A percentile compares a stretch with the other conserved stretches of the same genome.
These are phyloP conservation scores for Ustilago shanxiensis DNA, from an alignment of 1,284 basidiomycete genomes.

Conservation along the genomic window DNA sequence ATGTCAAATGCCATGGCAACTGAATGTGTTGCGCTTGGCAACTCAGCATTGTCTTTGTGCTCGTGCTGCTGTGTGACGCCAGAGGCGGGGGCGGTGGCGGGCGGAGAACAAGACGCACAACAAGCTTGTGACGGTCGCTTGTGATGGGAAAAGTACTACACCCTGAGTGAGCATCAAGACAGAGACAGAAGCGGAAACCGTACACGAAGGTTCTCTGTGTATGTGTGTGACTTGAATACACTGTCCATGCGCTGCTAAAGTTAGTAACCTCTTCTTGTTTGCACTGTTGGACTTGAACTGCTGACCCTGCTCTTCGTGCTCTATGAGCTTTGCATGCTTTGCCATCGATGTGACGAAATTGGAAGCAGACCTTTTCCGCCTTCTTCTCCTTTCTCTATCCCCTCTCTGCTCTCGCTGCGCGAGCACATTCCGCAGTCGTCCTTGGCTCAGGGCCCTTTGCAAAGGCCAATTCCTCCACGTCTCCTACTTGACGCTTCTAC, in stretches of 20 bases:
- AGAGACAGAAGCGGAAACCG: no score
- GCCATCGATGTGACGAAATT: constrained; percentile 23
- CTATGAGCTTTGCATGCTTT: not conserved
- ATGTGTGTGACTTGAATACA: no score
- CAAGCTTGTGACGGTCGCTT: not conserved
- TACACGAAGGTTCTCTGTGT: not conserved
- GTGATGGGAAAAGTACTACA: no score
- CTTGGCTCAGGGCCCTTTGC: not conserved
- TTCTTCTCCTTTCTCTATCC: no score
- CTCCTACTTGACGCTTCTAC: not conserved
- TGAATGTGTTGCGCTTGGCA: not conserved
- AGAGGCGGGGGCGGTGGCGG: not conserved
- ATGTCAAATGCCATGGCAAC: not conserved
- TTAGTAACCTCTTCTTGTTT: not conserved
- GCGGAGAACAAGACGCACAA: constrained; percentile 4
- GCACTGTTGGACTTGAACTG: constrained; percentile 7
- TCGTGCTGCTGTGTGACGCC: constrained; percentile 8
- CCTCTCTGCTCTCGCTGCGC: not conserved
- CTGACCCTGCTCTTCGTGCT: constrained; percentile 6
- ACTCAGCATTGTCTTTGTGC: not conserved
- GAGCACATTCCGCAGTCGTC: constrained; percentile 15
- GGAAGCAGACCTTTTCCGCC: not conserved
- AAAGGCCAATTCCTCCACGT: not conserved
- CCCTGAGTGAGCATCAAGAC: no score
- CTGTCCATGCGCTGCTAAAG: not conserved